Evolutionary conservation across 73 alveolate species (phyloP).

Genomic region (Uronychia setigera): DNA sequence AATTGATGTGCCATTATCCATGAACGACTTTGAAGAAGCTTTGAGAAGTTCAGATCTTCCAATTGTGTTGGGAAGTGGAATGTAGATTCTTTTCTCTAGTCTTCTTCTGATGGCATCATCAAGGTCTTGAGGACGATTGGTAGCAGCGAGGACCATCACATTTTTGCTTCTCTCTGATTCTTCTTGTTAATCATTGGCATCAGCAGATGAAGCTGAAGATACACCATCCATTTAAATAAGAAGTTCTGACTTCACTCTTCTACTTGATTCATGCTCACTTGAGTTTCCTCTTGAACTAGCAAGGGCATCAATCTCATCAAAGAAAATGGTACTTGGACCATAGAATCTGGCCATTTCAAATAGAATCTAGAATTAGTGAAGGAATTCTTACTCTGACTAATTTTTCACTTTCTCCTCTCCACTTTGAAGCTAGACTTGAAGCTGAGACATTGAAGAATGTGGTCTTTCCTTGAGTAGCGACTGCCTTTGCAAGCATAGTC

Average conservation of each 20-base stretch:
- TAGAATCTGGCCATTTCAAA: constrained; percentile 93
- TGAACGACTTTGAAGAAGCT: constrained; percentile 89
- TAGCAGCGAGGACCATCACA: constrained; percentile 88
- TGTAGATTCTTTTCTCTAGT: constrained; percentile 89
- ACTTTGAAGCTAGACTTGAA: constrained; percentile 73
- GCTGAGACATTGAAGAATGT: constrained; percentile 83
- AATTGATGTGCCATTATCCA: constrained; percentile 80
- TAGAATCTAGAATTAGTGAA: constrained; percentile 22
- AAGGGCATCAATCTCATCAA: constrained; percentile 97
- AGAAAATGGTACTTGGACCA: constrained; percentile 96
- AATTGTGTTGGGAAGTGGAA: constrained; percentile 85
- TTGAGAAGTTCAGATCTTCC: constrained; percentile 86
- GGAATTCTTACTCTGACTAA: constrained; percentile 75
- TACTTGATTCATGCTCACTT: constrained; percentile 79
- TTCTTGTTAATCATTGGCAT: constrained; percentile 42
- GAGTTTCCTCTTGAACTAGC: constrained; percentile 80
- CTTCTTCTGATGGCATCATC: constrained; percentile 95
- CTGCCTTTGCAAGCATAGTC: constrained; percentile 90
- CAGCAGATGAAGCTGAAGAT: constrained; percentile 40
- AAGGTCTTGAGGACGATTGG: constrained; percentile 94
- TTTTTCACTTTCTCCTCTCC: constrained; percentile 85
- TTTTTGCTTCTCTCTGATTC: constrained; percentile 67
- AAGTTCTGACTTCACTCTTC: constrained; percentile 82
- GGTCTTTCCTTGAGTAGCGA: constrained; percentile 87
- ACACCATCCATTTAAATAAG: constrained; percentile 92